Evolutionary conservation across 331 rosid genomes (phyloP).

Genomic region (Acacia pycnantha): DNA sequence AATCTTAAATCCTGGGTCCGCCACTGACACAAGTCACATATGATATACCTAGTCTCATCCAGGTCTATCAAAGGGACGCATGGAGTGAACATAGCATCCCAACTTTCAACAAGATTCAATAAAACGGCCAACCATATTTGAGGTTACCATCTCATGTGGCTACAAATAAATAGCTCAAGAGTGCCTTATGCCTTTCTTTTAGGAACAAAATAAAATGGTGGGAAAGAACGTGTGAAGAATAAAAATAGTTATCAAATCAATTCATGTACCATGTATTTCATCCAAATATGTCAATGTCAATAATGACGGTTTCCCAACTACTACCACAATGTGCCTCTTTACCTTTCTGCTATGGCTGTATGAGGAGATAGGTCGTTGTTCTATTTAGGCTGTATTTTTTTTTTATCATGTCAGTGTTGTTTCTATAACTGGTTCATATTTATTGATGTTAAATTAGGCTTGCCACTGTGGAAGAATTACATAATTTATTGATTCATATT

Average conservation of each 20-base stretch:
- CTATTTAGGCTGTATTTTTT: not conserved
- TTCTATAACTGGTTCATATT: not conserved
- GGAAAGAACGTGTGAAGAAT: too few relatives aligned
- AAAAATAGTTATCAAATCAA: not conserved
- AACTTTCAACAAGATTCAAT: too few relatives aligned
- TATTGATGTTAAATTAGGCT: slow-evolving; percentile 24
- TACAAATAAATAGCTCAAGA: too few relatives aligned
- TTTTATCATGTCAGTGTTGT: not conserved
- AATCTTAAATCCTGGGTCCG: too few relatives aligned
- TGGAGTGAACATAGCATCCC: too few relatives aligned
- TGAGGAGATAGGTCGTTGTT: not conserved
- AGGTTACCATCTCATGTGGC: too few relatives aligned
- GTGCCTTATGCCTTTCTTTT: too few relatives aligned
- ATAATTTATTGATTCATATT: slow-evolving; percentile 22
- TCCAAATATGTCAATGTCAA: not conserved
- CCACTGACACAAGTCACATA: too few relatives aligned
- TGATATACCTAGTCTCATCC: too few relatives aligned
- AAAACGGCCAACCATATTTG: too few relatives aligned
- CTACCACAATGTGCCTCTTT: not conserved
- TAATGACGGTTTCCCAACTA: not conserved
- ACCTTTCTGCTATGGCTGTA: not conserved
- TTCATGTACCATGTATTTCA: not conserved
- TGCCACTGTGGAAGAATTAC: slow-evolving; percentile 65
- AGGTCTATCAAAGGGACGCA: too few relatives aligned
- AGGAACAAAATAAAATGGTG: too few relatives aligned